phyloP scores from a whole-genome alignment of 371 early-diverging fungal species.

The Dentiscutata heterogama region DNA sequence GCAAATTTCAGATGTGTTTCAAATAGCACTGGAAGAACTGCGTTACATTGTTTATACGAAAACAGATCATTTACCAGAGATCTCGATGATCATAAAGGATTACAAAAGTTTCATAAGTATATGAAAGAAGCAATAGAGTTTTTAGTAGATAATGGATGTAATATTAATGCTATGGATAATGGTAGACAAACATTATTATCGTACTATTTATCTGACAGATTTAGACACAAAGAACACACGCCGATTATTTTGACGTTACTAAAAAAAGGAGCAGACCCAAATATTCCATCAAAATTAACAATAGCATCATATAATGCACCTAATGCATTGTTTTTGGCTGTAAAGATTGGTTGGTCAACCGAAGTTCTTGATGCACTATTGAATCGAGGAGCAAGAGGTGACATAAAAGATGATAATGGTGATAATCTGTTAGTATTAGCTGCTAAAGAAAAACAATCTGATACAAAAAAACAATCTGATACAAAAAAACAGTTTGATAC shows the following conservation, averaged over 20 bases:
- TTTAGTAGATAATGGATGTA: neutral
- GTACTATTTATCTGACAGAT: neutral
- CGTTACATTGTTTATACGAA: conserved; percentile 7
- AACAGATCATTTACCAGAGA: neutral
- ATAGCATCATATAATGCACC: neutral
- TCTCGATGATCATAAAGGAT: neutral
- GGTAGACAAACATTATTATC: neutral
- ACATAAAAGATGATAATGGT: neutral
- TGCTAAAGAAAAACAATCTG: neutral
- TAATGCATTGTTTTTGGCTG: conserved; percentile 3
- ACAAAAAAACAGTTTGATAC: no score
- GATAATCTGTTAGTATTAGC: neutral
- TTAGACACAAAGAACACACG: neutral
- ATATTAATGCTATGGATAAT: conserved; percentile 26
- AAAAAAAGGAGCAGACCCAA: conserved; percentile 26
- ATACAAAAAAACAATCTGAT: neutral
- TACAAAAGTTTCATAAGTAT: neutral
- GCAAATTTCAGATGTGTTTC: neutral
- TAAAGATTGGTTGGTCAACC: conserved; percentile 5
- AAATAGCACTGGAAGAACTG: neutral
- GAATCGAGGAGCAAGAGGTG: neutral
- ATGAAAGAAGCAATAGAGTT: neutral
- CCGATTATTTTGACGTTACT: conserved; percentile 25
- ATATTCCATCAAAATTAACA: neutral
- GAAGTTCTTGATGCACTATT: neutral